A percentile compares a stretch with the other conserved stretches of the same genome.
These are phyloP conservation scores for Paraconiothyrium sp. DNA, from an alignment of 2,329 filamentous ascomycete species.

Conservation along the genomic window DNA sequence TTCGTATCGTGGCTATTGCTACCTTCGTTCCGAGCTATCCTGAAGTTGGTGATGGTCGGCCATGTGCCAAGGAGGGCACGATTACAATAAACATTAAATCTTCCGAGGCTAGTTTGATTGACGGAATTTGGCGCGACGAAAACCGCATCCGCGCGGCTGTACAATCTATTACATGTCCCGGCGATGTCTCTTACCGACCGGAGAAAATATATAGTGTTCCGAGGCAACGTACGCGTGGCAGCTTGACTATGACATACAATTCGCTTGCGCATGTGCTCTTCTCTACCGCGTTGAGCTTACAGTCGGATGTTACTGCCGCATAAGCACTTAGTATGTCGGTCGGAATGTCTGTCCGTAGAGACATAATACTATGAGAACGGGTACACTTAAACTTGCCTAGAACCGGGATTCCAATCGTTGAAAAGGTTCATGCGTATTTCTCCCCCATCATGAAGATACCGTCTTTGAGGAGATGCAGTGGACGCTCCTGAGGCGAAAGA, in stretches of 20 bases:
- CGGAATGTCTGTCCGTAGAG: too few species aligned
- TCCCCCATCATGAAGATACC: too few species aligned
- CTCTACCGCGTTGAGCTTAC: too few species aligned
- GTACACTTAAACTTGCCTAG: too few species aligned
- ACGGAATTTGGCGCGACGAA: not conserved
- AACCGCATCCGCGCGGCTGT: not conserved
- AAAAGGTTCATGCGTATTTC: too few species aligned
- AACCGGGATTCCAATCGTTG: too few species aligned
- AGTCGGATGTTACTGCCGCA: too few species aligned
- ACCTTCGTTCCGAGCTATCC: not conserved
- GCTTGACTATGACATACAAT: not conserved
- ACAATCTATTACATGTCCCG: not conserved
- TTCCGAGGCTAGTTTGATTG: conserved; percentile 4
- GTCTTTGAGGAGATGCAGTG: too few species aligned
- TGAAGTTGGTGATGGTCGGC: not conserved
- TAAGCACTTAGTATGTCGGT: too few species aligned
- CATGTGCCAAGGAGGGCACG: not conserved
- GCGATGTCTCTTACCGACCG: not conserved
- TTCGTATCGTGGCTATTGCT: not conserved
- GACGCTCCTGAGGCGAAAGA: too few species aligned
- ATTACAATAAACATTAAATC: not conserved
- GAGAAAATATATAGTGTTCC: not conserved
- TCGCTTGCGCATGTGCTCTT: not conserved
- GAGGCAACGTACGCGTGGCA: not conserved
- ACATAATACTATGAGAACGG: too few species aligned